These are phyloP conservation scores for Withania somnifera DNA, from an alignment of 305 asterid genomes.

Conservation along the genomic window DNA sequence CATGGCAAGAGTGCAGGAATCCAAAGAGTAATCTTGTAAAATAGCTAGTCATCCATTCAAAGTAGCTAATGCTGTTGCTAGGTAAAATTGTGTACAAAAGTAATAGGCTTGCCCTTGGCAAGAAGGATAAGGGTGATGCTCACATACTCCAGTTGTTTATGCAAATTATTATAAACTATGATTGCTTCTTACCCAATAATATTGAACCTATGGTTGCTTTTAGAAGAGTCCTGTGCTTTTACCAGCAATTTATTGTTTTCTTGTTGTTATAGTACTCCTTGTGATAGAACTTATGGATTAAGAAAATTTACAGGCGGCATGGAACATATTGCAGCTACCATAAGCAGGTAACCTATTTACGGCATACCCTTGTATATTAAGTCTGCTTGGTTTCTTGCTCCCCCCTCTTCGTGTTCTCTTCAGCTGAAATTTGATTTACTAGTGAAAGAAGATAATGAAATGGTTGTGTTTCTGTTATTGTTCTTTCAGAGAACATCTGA, in stretches of 20 bases:
- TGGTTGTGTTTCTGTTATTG: neutral
- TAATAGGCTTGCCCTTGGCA: neutral
- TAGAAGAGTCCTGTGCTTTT: neutral
- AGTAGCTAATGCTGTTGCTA: neutral
- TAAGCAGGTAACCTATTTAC: constrained; percentile 30
- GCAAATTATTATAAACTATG: neutral
- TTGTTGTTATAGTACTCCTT: neutral
- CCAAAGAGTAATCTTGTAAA: neutral
- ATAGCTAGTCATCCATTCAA: neutral
- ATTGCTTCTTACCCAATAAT: neutral
- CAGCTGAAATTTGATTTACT: neutral
- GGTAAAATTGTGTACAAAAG: neutral
- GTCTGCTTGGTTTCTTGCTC: neutral
- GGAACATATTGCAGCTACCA: constrained; percentile 65
- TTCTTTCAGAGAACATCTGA: constrained; percentile 42
- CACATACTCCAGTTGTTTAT: neutral
- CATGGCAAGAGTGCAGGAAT: neutral
- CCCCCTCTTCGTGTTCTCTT: neutral
- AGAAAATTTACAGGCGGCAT: constrained; percentile 34
- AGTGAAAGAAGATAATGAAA: neutral
- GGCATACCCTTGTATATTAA: neutral
- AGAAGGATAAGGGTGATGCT: neutral
- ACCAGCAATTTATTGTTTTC: neutral
- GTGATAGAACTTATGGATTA: neutral
- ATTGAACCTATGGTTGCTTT: neutral